Base-by-base conservation (phyloP, 208 protist species). In the Trypanosoma grayi region DNA sequence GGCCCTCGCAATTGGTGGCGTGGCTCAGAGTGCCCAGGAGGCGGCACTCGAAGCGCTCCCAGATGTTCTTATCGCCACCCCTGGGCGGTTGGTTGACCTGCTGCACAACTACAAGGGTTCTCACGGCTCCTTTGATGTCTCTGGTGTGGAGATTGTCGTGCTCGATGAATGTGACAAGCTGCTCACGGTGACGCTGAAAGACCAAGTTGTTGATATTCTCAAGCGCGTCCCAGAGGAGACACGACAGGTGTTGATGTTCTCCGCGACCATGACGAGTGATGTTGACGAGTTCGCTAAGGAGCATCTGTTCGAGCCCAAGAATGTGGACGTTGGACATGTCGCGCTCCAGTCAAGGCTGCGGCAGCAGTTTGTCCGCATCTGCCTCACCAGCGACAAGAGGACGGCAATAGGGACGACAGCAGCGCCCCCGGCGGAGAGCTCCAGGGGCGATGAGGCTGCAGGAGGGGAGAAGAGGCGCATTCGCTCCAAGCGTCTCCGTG, bases 141-240 rank as follows among this genome's bases (percentile, higher is more conserved):
- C 82, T 24, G 67, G 84, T 13, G 85, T 98, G 31, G 91, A 96
- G 64, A 84, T 97, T 56, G 74, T 99, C 13, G 87, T 98, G 6
- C 79, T 99, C 9, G 98, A 99, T 68, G 98, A 99, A 77, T 98
- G 98, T 51, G 98, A 99, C 75, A 96, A 98, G 63, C 98, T 99
- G 97, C 86, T 99, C 33, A 98, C 99, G 63, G 98, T 99, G 83
- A 98, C 93, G 31, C 98, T 99, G 60, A 87, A 96, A 55, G 96
- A 98, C 36, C 98, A 99, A 78, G 98, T 99, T 46, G 74, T 96
- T 30, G 81, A 94, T 50, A 97, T 99, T 53, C 76, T 99, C n/a
- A 75, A 97, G 25, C 83, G 73, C 59, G 57, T 93, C 4, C 87
- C 87, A 1, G 77, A 80, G 52, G 86, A 92, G 47, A 85, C 77